Base-by-base conservation (phyloP, 2,329 filamentous ascomycete genomes). In the Triangularia verruculosa region DNA sequence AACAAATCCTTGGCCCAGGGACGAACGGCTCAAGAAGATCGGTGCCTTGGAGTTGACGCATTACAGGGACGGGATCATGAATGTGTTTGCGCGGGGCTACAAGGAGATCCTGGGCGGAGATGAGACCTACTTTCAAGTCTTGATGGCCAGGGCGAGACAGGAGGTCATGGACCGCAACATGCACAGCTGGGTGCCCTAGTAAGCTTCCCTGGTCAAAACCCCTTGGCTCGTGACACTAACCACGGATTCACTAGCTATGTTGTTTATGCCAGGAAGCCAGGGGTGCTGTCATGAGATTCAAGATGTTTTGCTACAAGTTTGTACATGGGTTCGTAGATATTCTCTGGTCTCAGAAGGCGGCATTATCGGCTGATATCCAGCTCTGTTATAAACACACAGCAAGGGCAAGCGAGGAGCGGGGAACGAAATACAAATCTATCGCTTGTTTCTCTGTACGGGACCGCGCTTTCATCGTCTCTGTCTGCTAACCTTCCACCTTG, bases 1-100 rank as follows among this genome's bases (percentile, higher is more conserved):
- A 1, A 62, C 61, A 51, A 70, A 64, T 55, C 68, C 70, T 2
- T 70, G 69, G 70, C 63, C 69, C 12, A 64, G 61, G 51, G 68
- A 70, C 53, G 61, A 66, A 57, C 64, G 70, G 12, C 63, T 70
- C 22, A 70, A 71, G 63, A 65, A 68, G 8, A 64, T 70, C 7
- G 70, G 69, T n/a, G 68, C 66, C 6, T 63, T 67, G 24, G 66
- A 67, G 56, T 63, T 67, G 62, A 58, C 56, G 24, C 60, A 62
- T 25, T 62, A 57, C 13, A 22, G 60, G 30, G 60, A 62, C 4
- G 60, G 60, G 1, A 62, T 62, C 34, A 57, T 57, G 51, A 62
- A 62, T 57, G 60, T 62, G 2, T 62, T 62, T 58, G 60, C 60
- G 8, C 15, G 60, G 53, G 60, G 60, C 24, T 62, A 62, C 27